Evolutionary conservation across 2,329 filamentous ascomycete genomes (phyloP).

Genomic region (Botrytis deweyae): DNA sequence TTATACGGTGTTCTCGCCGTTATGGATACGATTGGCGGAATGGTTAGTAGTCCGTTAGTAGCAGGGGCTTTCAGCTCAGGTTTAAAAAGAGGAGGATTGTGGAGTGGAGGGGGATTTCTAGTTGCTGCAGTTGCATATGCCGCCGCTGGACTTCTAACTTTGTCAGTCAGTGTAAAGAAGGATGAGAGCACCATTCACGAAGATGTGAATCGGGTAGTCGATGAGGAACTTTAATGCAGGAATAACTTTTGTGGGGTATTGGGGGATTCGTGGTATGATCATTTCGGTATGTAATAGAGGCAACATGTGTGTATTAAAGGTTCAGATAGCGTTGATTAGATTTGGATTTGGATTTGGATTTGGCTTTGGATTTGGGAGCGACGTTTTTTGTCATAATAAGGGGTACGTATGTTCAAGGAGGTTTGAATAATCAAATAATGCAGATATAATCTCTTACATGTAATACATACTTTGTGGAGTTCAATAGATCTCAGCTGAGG

Average conservation of each 20-base stretch:
- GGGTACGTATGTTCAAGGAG: not conserved
- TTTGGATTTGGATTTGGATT: no score
- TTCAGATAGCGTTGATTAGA: not conserved
- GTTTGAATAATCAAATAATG: not conserved
- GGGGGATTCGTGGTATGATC: no score
- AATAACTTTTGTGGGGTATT: not conserved
- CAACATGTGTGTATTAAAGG: not conserved
- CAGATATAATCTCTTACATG: no score
- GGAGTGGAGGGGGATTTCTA: conserved; percentile 52
- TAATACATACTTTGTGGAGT: no score
- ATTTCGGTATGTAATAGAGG: not conserved
- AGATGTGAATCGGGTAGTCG: not conserved
- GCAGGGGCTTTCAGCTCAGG: conserved; percentile 49
- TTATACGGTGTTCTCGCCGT: conserved; percentile 54
- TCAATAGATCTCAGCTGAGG: no score
- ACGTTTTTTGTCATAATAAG: not conserved
- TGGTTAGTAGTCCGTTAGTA: conserved; percentile 49
- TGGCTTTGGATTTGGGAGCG: no score
- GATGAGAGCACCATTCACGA: not conserved
- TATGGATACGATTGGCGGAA: conserved; percentile 50
- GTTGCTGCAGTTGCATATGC: conserved; percentile 1
- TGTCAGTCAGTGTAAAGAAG: conserved; percentile 13
- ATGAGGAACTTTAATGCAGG: not conserved
- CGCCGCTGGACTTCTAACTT: not conserved
- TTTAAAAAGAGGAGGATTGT: conserved; percentile 47